phyloP scores from a whole-genome alignment of 331 rosid genomes.

The Telfairia occidentalis region DNA sequence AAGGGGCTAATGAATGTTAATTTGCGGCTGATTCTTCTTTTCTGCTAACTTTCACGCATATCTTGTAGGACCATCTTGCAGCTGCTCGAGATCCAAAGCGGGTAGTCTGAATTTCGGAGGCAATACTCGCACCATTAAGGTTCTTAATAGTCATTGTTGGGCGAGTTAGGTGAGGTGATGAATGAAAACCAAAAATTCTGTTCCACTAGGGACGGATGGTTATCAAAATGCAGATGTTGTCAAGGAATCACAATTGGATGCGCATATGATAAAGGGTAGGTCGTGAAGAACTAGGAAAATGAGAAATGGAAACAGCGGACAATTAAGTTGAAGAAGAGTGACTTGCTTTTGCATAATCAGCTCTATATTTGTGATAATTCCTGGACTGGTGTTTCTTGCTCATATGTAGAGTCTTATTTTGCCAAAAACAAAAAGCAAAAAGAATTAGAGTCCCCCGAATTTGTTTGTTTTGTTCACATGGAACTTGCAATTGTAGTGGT shows the following conservation, averaged over 20 bases:
- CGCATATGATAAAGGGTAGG: background rate
- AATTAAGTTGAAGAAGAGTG: background rate
- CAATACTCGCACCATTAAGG: conserved; percentile 18
- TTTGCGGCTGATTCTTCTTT: background rate
- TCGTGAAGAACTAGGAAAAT: background rate
- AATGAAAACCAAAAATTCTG: background rate
- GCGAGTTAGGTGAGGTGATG: background rate
- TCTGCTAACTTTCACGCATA: background rate
- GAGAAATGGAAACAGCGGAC: background rate
- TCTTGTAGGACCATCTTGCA: conserved; percentile 69
- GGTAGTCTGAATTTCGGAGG: conserved; percentile 30
- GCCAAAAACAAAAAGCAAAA: background rate
- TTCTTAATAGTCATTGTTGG: background rate
- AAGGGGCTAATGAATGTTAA: background rate
- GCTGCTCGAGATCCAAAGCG: conserved; percentile 86
- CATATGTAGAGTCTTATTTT: background rate
- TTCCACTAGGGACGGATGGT: background rate
- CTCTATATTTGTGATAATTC: conserved; percentile 2
- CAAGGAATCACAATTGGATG: background rate
- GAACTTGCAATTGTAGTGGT: conserved; percentile 4
- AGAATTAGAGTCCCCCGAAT: background rate
- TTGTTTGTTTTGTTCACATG: background rate
- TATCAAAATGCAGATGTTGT: background rate
- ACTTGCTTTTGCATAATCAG: background rate
- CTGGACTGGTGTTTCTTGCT: conserved; percentile 5